Evolutionary conservation across 768 basidiomycete genomes (phyloP).

Genomic region (Chalciporus chontae): DNA sequence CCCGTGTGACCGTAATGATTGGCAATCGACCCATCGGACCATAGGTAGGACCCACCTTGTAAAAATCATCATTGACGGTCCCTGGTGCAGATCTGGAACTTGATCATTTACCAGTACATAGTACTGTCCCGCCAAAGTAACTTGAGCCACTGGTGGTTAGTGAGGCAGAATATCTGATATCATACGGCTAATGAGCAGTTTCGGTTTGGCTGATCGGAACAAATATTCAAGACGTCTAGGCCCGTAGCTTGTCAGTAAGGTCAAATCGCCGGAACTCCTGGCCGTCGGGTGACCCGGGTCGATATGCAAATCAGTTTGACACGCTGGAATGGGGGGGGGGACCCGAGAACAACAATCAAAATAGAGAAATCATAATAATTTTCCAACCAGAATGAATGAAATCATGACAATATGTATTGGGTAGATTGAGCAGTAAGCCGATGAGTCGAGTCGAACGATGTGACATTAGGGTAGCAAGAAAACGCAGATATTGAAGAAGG

Average conservation of each 20-base stretch:
- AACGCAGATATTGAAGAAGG: not conserved
- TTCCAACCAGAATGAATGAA: constrained; percentile 14
- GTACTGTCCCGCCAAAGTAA: too few relatives aligned
- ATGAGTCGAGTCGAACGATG: constrained; percentile 19
- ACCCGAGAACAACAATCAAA: not conserved
- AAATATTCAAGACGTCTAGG: not conserved
- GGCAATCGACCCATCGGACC: too few relatives aligned
- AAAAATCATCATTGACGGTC: too few relatives aligned
- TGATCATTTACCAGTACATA: too few relatives aligned
- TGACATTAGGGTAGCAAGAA: constrained; percentile 21
- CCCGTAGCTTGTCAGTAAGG: too few relatives aligned
- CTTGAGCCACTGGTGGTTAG: too few relatives aligned
- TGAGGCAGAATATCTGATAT: too few relatives aligned
- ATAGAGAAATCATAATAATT: constrained; percentile 3
- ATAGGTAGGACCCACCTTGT: too few relatives aligned
- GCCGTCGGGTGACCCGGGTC: not conserved
- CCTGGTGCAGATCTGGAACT: too few relatives aligned
- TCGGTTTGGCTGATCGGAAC: too few relatives aligned
- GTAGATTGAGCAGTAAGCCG: constrained; percentile 25
- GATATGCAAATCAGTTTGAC: not conserved
- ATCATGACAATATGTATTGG: constrained; percentile 19
- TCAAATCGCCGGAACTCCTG: not conserved
- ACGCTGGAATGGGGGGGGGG: not conserved
- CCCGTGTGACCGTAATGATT: too few relatives aligned
- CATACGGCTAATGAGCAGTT: too few relatives aligned